Percentiles rank a stretch among this genome's conserved stretches.
Evolutionary conservation across 1,284 basidiomycete genomes (phyloP).

Genomic region (Puccinia hordei): DNA sequence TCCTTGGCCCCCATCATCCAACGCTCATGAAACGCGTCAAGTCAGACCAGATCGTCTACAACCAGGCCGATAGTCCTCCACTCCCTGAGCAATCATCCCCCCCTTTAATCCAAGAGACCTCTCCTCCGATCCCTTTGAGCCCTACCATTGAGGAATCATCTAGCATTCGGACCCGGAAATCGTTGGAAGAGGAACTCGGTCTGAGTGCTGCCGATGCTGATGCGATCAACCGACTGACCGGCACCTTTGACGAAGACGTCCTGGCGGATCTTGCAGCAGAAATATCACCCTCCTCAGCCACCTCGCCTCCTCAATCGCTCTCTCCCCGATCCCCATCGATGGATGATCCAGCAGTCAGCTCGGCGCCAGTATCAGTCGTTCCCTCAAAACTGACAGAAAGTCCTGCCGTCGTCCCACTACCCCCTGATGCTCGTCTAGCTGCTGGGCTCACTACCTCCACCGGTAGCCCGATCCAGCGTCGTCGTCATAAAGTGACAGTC

Average conservation of each 20-base stretch:
- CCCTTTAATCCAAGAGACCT: background rate
- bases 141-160: background rate
- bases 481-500: constrained; percentile 58
- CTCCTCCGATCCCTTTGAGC: background rate
- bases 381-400: background rate
- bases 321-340: background rate
- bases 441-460: background rate
- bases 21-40: constrained; percentile 31
- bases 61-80: background rate
- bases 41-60: constrained; percentile 25
- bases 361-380: background rate
- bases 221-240: background rate
- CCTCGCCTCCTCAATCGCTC: constrained; percentile 7
- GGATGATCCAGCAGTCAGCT: background rate
- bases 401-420: background rate
- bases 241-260: background rate
- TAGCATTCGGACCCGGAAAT: background rate
- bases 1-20: background rate
- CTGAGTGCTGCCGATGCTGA: constrained; percentile 20
- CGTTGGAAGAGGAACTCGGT: background rate
- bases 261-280: background rate
- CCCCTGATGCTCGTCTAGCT: background rate
- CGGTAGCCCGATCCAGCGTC: constrained; percentile 8
- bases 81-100: background rate
- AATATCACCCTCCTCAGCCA: background rate